Evolutionary conservation across 768 basidiomycete species (phyloP).

Genomic region (Cyclocybe aegerita): DNA sequence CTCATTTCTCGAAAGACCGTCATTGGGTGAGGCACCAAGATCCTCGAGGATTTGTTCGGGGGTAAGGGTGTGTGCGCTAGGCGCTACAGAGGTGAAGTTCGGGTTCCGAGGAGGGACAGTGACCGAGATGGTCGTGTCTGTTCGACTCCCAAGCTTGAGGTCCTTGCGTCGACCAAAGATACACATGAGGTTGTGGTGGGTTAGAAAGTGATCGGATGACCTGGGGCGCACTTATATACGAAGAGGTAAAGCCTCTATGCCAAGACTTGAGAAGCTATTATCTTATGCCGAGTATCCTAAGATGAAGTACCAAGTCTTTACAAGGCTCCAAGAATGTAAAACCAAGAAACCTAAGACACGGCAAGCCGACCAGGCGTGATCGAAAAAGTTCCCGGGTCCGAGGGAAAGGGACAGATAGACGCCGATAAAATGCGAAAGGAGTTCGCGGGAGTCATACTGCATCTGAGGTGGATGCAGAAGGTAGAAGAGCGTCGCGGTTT

Average conservation of each 20-base stretch:
- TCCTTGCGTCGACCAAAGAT: slow-evolving; percentile 13
- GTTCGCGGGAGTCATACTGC: no score
- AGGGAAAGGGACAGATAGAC: no score
- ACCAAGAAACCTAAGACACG: background rate
- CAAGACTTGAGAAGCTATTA: background rate
- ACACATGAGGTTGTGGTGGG: slow-evolving; percentile 9
- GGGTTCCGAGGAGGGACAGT: slow-evolving; percentile 30
- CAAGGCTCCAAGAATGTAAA: background rate
- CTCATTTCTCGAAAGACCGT: slow-evolving; percentile 37
- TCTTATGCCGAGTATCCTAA: slow-evolving; percentile 3
- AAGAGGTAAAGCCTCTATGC: slow-evolving; percentile 2
- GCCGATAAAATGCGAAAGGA: no score
- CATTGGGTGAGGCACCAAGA: slow-evolving; percentile 28
- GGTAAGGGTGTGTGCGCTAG: slow-evolving; percentile 31
- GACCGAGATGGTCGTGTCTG: slow-evolving; percentile 31
- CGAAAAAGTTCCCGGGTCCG: no score
- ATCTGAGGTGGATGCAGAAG: no score
- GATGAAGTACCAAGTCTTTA: background rate
- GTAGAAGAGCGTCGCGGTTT: no score
- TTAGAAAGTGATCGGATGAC: background rate
- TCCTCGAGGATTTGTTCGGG: slow-evolving; percentile 28
- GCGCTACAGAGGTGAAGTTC: slow-evolving; percentile 27
- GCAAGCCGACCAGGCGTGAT: no score
- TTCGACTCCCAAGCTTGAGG: slow-evolving; percentile 26
- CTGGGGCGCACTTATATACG: slow-evolving; percentile 10